Conservation (phyloP, 2,329 filamentous ascomycete genomes). For the Cadophora gregata region DNA sequence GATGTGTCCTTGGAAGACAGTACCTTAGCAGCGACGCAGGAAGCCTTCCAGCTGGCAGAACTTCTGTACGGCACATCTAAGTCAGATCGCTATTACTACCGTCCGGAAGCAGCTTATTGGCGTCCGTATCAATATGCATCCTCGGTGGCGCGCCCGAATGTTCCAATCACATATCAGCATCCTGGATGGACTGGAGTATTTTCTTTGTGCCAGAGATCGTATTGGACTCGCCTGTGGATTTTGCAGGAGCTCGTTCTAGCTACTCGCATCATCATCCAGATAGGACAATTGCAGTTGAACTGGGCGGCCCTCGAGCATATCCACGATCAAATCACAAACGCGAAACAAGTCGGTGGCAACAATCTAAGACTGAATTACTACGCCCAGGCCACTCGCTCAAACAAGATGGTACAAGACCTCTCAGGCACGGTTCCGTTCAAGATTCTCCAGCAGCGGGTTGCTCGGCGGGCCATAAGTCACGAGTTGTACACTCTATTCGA, state of each 20-base stretch:
- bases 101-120: too few relatives aligned
- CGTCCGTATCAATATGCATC: too few relatives aligned
- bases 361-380: not conserved
- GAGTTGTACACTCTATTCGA: not conserved
- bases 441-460: slow-evolving; percentile 4
- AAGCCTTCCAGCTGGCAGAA: not conserved
- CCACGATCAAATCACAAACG: not conserved
- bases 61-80: not conserved
- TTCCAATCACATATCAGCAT: not conserved
- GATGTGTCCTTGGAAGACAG: too few relatives aligned
- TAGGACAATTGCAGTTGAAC: not conserved
- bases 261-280: not conserved
- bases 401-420: not conserved
- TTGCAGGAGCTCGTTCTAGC: slow-evolving; percentile 8
- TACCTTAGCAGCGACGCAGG: too few relatives aligned
- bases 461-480: not conserved
- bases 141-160: not conserved
- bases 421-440: not conserved
- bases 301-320: not conserved
- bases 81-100: not conserved
- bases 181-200: not conserved
- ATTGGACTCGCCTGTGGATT: slow-evolving; percentile 11
- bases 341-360: not conserved
- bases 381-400: not conserved
- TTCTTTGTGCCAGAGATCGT: not conserved